phyloP scores from a whole-genome alignment of 2,329 filamentous ascomycete species.

The Claviceps sp. region DNA sequence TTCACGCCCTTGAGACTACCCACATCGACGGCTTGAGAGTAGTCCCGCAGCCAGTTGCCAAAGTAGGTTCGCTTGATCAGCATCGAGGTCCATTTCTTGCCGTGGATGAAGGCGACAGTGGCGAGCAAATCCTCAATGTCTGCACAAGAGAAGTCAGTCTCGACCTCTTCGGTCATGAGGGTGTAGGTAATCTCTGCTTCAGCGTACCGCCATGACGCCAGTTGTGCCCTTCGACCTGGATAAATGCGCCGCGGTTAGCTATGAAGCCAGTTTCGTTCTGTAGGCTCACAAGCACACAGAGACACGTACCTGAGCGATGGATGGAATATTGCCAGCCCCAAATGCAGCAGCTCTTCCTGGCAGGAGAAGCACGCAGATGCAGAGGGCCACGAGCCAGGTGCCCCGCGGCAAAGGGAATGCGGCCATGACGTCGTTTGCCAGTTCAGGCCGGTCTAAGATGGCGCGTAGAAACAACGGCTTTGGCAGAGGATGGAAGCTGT shows the following conservation, averaged over 20 bases:
- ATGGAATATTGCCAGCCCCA: conserved; percentile 60
- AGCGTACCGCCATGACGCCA: conserved; percentile 51
- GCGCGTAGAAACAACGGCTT: background rate
- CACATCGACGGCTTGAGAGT: conserved; percentile 72
- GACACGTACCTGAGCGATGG: conserved; percentile 33
- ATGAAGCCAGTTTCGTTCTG: background rate
- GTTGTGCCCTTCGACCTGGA: conserved; percentile 52
- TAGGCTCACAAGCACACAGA: background rate
- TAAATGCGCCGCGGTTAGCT: background rate
- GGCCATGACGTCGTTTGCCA: conserved; percentile 28
- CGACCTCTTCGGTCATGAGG: background rate
- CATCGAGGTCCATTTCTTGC: conserved; percentile 75
- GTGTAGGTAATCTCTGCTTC: background rate
- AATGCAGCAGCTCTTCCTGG: conserved; percentile 47
- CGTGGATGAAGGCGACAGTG: conserved; percentile 60
- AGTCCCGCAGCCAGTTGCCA: conserved; percentile 78
- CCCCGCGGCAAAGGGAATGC: conserved; percentile 32
- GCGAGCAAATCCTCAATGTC: conserved; percentile 76
- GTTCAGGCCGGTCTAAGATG: conserved; percentile 3
- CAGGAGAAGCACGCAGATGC: conserved; percentile 41
- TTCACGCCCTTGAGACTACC: conserved; percentile 68
- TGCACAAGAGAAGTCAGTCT: conserved; percentile 12
- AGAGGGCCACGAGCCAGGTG: conserved; percentile 37
- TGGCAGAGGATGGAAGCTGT: background rate
- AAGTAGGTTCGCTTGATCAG: conserved; percentile 70